Conservation (phyloP, 2,329 filamentous ascomycete species). For the Aspergillus proliferans region DNA sequence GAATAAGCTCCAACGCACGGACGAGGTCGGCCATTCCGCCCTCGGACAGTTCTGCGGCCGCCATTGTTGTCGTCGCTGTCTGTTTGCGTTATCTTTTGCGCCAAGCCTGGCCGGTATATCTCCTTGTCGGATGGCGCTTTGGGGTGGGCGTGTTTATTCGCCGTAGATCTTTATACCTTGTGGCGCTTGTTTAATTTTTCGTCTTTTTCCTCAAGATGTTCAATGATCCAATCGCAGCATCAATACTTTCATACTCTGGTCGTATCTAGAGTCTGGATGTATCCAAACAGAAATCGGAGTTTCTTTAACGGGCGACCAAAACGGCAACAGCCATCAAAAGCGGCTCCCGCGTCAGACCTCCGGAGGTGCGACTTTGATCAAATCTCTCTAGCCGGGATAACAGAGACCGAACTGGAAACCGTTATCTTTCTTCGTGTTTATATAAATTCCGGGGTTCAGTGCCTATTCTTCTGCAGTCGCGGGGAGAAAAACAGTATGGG, state of each 20-base stretch:
- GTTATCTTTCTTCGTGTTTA: no score
- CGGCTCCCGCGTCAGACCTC: background rate
- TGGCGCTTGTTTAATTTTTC: background rate
- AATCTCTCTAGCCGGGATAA: no score
- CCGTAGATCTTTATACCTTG: background rate
- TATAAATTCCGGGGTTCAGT: no score
- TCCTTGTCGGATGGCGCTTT: background rate
- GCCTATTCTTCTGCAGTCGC: background rate
- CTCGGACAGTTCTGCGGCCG: constrained; percentile 30
- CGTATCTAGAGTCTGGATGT: background rate
- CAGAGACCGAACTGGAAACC: no score
- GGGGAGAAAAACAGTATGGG: constrained; percentile 1
- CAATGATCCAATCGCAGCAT: constrained; percentile 5
- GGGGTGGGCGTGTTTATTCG: background rate
- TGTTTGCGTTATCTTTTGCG: constrained; percentile 2
- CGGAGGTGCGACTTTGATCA: background rate
- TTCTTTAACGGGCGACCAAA: constrained; percentile 1
- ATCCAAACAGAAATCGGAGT: background rate
- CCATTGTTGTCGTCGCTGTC: constrained; percentile 19
- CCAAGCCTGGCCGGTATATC: background rate
- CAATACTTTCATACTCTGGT: constrained; percentile 7
- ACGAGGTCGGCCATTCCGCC: constrained; percentile 54
- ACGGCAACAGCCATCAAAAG: background rate
- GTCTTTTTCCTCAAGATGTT: background rate
- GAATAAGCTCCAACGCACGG: constrained; percentile 79